Conservation (phyloP, 352 stramenopile species). For the Globisporangium perplexum region DNA sequence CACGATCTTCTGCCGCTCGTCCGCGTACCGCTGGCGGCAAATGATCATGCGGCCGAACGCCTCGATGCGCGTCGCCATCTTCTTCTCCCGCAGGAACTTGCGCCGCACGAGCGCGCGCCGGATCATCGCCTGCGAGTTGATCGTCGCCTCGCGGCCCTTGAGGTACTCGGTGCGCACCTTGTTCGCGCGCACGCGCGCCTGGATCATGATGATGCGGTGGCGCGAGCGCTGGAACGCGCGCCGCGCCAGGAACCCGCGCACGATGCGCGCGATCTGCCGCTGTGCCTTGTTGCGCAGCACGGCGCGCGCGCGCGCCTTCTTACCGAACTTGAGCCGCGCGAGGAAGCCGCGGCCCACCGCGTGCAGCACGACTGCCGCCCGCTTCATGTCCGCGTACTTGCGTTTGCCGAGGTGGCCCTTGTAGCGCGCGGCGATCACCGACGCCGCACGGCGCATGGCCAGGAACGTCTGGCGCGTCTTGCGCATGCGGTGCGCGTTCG, state of each 20-base stretch:
- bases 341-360: constrained; percentile 73
- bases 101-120: constrained; percentile 67
- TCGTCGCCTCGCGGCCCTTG: constrained; percentile 81
- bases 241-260: constrained; percentile 65
- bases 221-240: constrained; percentile 44
- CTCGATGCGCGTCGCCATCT: constrained; percentile 84
- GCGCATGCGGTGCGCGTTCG: constrained; percentile 67
- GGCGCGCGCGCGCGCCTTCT: constrained; percentile 74
- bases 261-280: constrained; percentile 64
- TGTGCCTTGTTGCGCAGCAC: constrained; percentile 74
- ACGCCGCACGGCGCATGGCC: constrained; percentile 50
- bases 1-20: constrained; percentile 64
- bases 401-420: constrained; percentile 57
- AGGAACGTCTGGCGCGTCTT: constrained; percentile 61
- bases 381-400: constrained; percentile 67
- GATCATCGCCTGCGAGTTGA: constrained; percentile 88
- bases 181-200: constrained; percentile 81
- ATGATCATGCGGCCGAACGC: constrained; percentile 83
- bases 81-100: constrained; percentile 78
- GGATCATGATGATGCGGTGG: constrained; percentile 80
- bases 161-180: constrained; percentile 84
- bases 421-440: constrained; percentile 68
- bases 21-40: constrained; percentile 53
- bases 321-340: constrained; percentile 82
- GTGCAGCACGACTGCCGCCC: constrained; percentile 69